These are phyloP conservation scores for Podospora pseudopauciseta DNA, from an alignment of 495 filamentous ascomycete genomes.

Conservation along the genomic window DNA sequence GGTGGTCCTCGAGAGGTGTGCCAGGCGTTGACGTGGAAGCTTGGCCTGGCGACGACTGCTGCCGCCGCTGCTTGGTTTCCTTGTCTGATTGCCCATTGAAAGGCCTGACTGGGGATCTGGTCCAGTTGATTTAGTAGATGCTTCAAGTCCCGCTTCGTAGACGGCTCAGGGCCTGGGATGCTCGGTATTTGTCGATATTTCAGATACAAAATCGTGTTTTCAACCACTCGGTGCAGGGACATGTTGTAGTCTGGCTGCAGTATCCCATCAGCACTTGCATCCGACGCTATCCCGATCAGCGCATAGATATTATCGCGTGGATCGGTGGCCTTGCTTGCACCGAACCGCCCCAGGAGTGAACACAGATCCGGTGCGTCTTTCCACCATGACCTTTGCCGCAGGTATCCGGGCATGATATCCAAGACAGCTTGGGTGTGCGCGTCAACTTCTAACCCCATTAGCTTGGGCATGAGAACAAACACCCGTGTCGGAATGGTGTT, in stretches of 20 bases:
- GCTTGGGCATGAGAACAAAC: conserved; percentile 29
- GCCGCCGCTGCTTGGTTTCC: neutral
- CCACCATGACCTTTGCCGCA: conserved; percentile 32
- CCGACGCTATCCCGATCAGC: conserved; percentile 31
- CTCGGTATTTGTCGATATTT: neutral
- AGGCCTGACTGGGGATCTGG: neutral
- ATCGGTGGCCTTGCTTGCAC: conserved; percentile 30
- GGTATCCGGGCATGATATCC: conserved; percentile 35
- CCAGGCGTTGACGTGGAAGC: neutral
- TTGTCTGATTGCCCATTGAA: neutral
- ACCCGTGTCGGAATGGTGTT: conserved; percentile 24
- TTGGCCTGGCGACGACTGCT: neutral
- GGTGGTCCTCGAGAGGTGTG: neutral
- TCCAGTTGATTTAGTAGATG: neutral
- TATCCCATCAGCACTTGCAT: conserved; percentile 2
- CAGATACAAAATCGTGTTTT: neutral
- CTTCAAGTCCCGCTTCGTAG: neutral
- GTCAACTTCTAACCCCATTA: conserved; percentile 14
- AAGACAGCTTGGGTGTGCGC: conserved; percentile 32
- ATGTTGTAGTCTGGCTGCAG: conserved; percentile 1
- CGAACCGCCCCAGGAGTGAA: conserved; percentile 32
- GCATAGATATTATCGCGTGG: conserved; percentile 36
- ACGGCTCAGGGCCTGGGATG: neutral
- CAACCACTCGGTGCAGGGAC: neutral
- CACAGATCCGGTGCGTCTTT: conserved; percentile 23